Base-by-base conservation (phyloP, 2,329 filamentous ascomycete genomes). In the Pleomassaria siparia region DNA sequence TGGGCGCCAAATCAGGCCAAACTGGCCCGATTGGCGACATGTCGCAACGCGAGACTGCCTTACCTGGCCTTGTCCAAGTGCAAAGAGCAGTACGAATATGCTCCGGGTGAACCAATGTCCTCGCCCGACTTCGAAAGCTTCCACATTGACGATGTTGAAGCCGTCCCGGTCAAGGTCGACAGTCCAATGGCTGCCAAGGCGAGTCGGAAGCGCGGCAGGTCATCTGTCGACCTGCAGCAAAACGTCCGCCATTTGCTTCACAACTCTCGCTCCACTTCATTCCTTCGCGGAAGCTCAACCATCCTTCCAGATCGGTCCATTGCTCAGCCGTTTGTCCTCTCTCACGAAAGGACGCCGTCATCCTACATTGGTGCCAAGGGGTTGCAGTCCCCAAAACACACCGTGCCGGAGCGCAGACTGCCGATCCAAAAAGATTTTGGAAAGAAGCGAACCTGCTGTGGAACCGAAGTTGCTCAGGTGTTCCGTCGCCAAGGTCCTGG, bases 391-490 rank as follows among this genome's bases (percentile, higher is more conserved):
- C 72, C 63, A 49, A 71, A 61, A 63, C 64, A 56, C 64, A 72
- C 56, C 50, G 69, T 57, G 47, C 66, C 57, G 67, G 76, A 68
- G 60, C 50, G 67, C 67, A 47, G 75, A 69, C 46, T 72, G 73
- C 46, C 74, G 59, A 60, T 79, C 25, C 72, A 76, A 51, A 73
- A 70, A 45, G 69, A 73, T 37, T 76, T 76, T 54, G 76, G 79
- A 55, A 75, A 80, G 52, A 88, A 88, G 73, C 80, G 85, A 58
- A 76, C 86, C 29, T 87, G 85, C 72, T 87, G 83, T 70, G 80
- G 83, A 36, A 74, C 80, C 12, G 83, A 86, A 66, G 81, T 77
- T 45, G 73, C 75, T 16, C 74, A 71, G 50, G 69, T 73, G 32
- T 78, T 78, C 60, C 71, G 77, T 75, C 49, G 79, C 71, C 39